Base-by-base conservation (phyloP, 306 rosid species). In the Quillaja saponaria region DNA sequence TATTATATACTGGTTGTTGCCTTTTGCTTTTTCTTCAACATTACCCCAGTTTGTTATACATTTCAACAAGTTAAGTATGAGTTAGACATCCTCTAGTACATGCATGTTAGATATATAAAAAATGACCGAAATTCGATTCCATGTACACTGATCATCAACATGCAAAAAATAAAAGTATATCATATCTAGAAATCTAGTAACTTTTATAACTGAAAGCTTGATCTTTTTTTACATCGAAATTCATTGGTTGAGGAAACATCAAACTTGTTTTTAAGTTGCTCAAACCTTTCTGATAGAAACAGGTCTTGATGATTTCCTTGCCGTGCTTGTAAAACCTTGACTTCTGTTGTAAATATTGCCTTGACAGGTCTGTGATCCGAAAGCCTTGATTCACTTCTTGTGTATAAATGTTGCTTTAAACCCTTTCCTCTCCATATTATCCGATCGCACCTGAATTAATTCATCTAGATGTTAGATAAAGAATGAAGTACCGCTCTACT, bases 281-380 rank as follows among this genome's bases (percentile, higher is more conserved):
- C 80, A 49, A 74, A 80, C 58, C 85, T 87, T 55, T 80, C 81
- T 42, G 97, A 83, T 16, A 78, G 61, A 60, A 80, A 85, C 45
- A 81, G 72, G 39, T 63, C 59, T 0, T 73, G 77, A 44, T 76
- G 37, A 21, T 35, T 67, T 47, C 58, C 49, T 59, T 63, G 66
- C 13, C 74, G 20, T 12, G 66, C 62, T 7, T 60, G 37, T 55
- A 55, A 56, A 34, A 62, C 74, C 50, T 44, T 69, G 59, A 82
- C 78, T 71, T 78, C 79, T 48, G 84, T 90, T 0, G 68, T 74
- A 55, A 91, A 85, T 8, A 84, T 61, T 41, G 95, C 87, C 58
- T 75, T 91, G 9, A 91, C 95, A 0, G 97, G 97, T 42, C 95
- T 81, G 66, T 91, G 97, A 51, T 91, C 97, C 0, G 97, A 91